A percentile compares a stretch with the other conserved stretches of the same genome.
phyloP scores from a whole-genome alignment of 1,284 basidiomycete species.

The Cryptococcus floricola region DNA sequence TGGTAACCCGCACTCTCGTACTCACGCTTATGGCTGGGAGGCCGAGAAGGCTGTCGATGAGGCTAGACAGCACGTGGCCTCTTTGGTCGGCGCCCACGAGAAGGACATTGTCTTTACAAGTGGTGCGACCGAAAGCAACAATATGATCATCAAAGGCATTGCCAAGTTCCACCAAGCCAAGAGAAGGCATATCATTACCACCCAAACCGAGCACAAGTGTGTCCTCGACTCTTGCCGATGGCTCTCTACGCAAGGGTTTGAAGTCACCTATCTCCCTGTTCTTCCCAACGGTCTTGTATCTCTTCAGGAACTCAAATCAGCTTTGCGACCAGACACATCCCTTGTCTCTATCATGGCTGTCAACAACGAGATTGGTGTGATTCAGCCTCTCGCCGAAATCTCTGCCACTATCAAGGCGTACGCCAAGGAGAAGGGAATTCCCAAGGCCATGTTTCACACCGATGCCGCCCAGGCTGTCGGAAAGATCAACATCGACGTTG shows the following conservation, averaged over 20 bases:
- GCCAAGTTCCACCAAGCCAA: constrained; percentile 90
- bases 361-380: constrained; percentile 99
- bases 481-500: constrained; percentile 87
- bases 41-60: constrained; percentile 91
- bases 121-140: constrained; percentile 97
- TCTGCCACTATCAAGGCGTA: constrained; percentile 64
- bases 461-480: constrained; percentile 96
- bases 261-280: constrained; percentile 95
- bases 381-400: constrained; percentile 95
- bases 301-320: constrained; percentile 68
- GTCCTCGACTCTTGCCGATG: constrained; percentile 96
- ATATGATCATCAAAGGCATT: constrained; percentile 96
- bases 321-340: constrained; percentile 80
- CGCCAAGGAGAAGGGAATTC: constrained; percentile 60
- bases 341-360: constrained; percentile 97
- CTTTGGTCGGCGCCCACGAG: constrained; percentile 85
- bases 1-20: constrained; percentile 96
- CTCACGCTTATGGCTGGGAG: constrained; percentile 99
- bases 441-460: constrained; percentile 91
- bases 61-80: constrained; percentile 85
- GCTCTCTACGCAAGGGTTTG: constrained; percentile 93
- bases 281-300: constrained; percentile 79
- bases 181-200: constrained; percentile 85
- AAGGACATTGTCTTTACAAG: constrained; percentile 99
- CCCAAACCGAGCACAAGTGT: constrained; percentile 97